Conservation (phyloP, 805 yeast genomes). For the Suhomyces xylopsoci region DNA sequence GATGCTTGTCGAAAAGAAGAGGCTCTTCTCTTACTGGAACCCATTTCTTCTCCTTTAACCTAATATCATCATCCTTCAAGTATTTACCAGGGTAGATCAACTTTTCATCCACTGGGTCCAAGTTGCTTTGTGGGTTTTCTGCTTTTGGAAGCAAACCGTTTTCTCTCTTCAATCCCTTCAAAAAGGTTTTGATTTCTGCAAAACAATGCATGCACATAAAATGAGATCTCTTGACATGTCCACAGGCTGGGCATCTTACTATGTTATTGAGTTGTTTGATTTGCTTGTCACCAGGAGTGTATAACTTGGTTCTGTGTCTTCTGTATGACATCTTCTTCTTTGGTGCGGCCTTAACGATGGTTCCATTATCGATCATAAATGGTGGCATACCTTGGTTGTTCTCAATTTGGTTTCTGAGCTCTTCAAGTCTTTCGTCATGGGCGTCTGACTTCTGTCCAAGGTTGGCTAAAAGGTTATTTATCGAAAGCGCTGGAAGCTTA, state of each 20-base stretch:
- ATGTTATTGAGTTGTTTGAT: conserved; percentile 70
- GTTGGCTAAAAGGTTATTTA: neutral
- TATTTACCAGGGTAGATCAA: conserved; percentile 74
- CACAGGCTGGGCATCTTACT: conserved; percentile 94
- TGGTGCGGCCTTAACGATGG: conserved; percentile 79
- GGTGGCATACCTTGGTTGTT: conserved; percentile 31
- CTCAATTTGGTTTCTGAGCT: conserved; percentile 39
- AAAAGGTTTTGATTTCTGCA: conserved; percentile 68
- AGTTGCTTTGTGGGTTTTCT: conserved; percentile 36
- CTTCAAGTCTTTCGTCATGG: conserved; percentile 29
- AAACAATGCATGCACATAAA: conserved; percentile 92
- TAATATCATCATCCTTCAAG: conserved; percentile 31
- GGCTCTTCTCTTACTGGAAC: conserved; percentile 44
- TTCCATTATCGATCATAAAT: conserved; percentile 60
- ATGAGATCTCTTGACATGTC: conserved; percentile 85
- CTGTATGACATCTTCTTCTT: conserved; percentile 88
- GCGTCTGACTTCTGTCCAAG: neutral
- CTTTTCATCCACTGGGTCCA: conserved; percentile 59
- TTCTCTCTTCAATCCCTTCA: conserved; percentile 53
- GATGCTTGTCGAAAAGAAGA: conserved; percentile 28
- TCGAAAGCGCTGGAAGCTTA: conserved; percentile 9
- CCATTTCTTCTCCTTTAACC: conserved; percentile 41
- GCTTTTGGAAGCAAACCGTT: conserved; percentile 24
- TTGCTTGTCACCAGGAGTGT: conserved; percentile 81
- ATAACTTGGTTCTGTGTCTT: conserved; percentile 78